These are phyloP conservation scores for Gigaspora rosea DNA, from an alignment of 192 early-diverging fungal genomes.

Conservation along the genomic window DNA sequence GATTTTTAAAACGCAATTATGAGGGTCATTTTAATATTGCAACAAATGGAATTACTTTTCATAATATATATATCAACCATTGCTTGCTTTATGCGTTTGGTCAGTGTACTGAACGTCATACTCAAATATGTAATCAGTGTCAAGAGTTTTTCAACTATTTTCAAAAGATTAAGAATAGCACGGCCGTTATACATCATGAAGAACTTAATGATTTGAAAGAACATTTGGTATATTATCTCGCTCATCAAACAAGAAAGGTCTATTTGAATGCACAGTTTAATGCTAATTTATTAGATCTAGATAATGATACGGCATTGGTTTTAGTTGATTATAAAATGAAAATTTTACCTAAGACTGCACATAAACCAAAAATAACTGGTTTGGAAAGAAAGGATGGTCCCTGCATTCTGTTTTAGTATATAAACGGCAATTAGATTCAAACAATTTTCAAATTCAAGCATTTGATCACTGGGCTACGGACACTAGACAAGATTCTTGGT, in stretches of 20 bases:
- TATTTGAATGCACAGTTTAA: constrained; percentile 1
- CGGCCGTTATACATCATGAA: not conserved
- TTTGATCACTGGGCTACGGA: not conserved
- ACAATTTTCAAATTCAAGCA: too few species aligned
- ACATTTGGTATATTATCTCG: not conserved
- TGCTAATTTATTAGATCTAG: not conserved
- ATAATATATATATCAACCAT: not conserved
- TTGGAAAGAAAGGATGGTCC: not conserved
- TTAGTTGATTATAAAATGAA: constrained; percentile 17
- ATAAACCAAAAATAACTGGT: not conserved
- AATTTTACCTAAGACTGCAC: not conserved
- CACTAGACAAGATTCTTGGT: not conserved
- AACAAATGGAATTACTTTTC: too few species aligned
- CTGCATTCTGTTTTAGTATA: not conserved
- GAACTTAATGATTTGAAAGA: not conserved
- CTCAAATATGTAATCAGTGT: not conserved
- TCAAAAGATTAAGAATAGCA: not conserved
- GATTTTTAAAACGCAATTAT: too few species aligned
- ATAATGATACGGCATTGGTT: not conserved
- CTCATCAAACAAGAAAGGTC: not conserved
- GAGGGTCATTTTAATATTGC: too few species aligned
- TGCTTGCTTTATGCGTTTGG: not conserved
- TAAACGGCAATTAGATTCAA: too few species aligned
- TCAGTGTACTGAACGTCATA: not conserved
- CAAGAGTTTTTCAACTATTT: not conserved